These are phyloP conservation scores for Stentor coeruleus DNA, from an alignment of 73 alveolate species.

Conservation along the genomic window DNA sequence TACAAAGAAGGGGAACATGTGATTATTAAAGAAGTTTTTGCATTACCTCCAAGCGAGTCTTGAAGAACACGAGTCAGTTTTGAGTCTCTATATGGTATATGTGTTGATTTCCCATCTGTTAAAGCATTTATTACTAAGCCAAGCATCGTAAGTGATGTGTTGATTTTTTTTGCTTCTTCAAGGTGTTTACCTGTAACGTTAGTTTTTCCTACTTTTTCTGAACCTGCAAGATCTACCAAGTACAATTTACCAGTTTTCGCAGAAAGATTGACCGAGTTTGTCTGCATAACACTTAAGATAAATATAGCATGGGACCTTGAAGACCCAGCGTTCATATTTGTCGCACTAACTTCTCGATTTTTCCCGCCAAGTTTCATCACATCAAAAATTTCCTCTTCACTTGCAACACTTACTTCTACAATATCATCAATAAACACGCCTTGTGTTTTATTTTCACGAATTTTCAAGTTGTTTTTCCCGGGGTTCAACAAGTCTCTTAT, in stretches of 20 bases:
- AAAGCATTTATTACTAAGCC: slow-evolving; percentile 51
- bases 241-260: slow-evolving; percentile 61
- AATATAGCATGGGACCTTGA: slow-evolving; percentile 84
- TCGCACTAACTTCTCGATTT: slow-evolving; percentile 69
- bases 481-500: slow-evolving; percentile 62
- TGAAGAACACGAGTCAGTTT: slow-evolving; percentile 88
- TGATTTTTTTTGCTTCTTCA: slow-evolving; percentile 84
- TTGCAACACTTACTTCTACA: slow-evolving; percentile 65
- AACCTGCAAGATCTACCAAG: slow-evolving; percentile 91
- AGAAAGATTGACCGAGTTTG: not conserved
- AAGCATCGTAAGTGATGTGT: slow-evolving; percentile 67
- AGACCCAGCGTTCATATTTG: slow-evolving; percentile 87
- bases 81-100: slow-evolving; percentile 82
- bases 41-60: slow-evolving; percentile 92
- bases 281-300: slow-evolving; percentile 4
- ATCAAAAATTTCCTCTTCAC: slow-evolving; percentile 67
- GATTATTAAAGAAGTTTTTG: slow-evolving; percentile 84
- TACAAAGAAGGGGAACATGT: slow-evolving; percentile 67
- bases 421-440: slow-evolving; percentile 84
- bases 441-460: slow-evolving; percentile 73
- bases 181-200: slow-evolving; percentile 80
- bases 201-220: slow-evolving; percentile 81
- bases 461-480: slow-evolving; percentile 49
- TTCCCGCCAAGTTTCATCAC: slow-evolving; percentile 76
- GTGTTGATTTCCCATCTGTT: slow-evolving; percentile 38